phyloP scores from a whole-genome alignment of 2,329 filamentous ascomycete genomes.

The Aspergillus fijiensis region DNA sequence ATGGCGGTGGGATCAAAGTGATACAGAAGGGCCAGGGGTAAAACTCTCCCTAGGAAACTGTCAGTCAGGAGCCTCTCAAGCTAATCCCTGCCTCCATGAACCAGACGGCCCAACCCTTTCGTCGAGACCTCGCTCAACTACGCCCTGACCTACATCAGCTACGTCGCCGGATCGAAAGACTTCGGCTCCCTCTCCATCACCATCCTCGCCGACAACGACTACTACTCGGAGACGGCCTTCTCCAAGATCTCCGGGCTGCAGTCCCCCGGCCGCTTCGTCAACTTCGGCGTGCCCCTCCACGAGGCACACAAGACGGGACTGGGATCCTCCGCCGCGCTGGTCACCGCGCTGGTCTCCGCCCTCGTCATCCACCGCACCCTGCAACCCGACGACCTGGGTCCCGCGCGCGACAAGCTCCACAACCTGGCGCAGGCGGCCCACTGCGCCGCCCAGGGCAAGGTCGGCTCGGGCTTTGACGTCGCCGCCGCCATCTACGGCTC shows the following conservation, averaged over 20 bases:
- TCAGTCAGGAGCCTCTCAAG: slow-evolving; percentile 25
- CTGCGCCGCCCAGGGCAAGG: slow-evolving; percentile 93
- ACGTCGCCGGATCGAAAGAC: slow-evolving; percentile 51
- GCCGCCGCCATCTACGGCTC: slow-evolving; percentile 90
- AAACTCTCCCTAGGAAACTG: slow-evolving; percentile 7
- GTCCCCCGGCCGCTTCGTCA: slow-evolving; percentile 60
- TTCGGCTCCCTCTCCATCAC: slow-evolving; percentile 71
- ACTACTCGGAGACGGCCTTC: slow-evolving; percentile 74
- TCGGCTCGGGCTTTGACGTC: slow-evolving; percentile 94
- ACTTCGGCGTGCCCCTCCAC: slow-evolving; percentile 72
- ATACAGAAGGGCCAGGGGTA: slow-evolving; percentile 58
- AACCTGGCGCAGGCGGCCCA: slow-evolving; percentile 93
- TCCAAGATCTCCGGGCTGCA: slow-evolving; percentile 31
- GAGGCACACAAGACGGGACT: slow-evolving; percentile 93
- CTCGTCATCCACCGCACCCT: slow-evolving; percentile 46
- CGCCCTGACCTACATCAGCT: slow-evolving; percentile 73
- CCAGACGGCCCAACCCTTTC: slow-evolving; percentile 71
- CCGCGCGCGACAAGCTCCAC: slow-evolving; percentile 67
- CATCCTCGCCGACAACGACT: slow-evolving; percentile 92
- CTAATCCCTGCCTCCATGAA: neutral
- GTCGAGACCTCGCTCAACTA: slow-evolving; percentile 90
- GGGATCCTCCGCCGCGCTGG: slow-evolving; percentile 89
- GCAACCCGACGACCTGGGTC: slow-evolving; percentile 44
- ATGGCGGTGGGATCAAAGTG: slow-evolving; percentile 75
- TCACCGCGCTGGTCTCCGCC: slow-evolving; percentile 72